A percentile compares a stretch with the other conserved stretches of the same genome.
phyloP scores from a whole-genome alignment of 2,329 filamentous ascomycete genomes.

The Chrysoporthe austroafricana region DNA sequence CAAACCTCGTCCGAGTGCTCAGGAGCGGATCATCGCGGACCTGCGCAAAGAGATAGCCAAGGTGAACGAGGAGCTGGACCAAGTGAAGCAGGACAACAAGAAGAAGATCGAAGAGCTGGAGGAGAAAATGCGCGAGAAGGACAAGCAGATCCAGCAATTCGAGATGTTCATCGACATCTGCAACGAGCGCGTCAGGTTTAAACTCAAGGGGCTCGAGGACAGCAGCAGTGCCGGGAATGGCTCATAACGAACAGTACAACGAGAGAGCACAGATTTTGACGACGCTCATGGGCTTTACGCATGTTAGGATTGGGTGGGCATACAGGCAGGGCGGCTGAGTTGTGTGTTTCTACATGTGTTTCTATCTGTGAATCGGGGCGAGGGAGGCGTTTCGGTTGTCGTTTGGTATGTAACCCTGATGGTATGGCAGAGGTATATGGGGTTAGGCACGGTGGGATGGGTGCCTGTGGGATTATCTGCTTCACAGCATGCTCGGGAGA shows the following conservation, averaged over 20 bases:
- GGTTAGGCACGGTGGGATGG: slow-evolving; percentile 3
- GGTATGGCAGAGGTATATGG: neutral
- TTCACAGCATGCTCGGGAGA: neutral
- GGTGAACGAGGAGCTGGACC: slow-evolving; percentile 58
- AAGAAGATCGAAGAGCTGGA: slow-evolving; percentile 64
- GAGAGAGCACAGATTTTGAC: slow-evolving; percentile 4
- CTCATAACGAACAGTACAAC: neutral
- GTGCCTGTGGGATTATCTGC: neutral
- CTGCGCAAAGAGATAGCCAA: slow-evolving; percentile 64
- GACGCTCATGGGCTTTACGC: slow-evolving; percentile 20
- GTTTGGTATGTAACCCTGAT: neutral
- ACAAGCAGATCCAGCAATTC: slow-evolving; percentile 64
- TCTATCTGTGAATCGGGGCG: neutral
- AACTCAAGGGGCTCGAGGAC: slow-evolving; percentile 45
- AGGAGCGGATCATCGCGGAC: slow-evolving; percentile 67
- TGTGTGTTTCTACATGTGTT: neutral
- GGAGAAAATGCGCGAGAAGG: slow-evolving; percentile 64
- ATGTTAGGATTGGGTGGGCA: slow-evolving; percentile 18
- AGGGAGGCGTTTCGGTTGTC: slow-evolving; percentile 9
- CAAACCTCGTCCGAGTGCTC: slow-evolving; percentile 65
- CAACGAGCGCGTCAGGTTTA: slow-evolving; percentile 67
- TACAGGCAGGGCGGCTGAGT: slow-evolving; percentile 16
- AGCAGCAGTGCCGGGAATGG: slow-evolving; percentile 20
- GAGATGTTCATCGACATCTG: slow-evolving; percentile 74
- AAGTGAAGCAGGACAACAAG: slow-evolving; percentile 58